Percentiles rank a stretch among this genome's conserved stretches.
Evolutionary conservation across 2,329 filamentous ascomycete genomes (phyloP).

Genomic region (Balansia obtecta): DNA sequence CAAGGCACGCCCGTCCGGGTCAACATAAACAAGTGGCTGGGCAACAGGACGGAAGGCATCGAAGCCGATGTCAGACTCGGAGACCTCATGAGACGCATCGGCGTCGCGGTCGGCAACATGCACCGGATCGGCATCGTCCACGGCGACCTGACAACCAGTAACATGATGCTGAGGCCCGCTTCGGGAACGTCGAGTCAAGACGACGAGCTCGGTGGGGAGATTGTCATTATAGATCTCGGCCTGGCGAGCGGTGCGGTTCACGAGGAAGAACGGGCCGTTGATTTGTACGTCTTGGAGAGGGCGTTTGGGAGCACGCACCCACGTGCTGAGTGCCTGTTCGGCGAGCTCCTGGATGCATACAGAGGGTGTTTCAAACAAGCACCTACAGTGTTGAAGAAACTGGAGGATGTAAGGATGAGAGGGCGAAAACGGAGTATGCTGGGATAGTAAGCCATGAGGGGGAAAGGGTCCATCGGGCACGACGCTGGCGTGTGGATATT

Average conservation of each 20-base stretch:
- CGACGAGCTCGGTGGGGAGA: conserved; percentile 48
- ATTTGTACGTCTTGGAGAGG: conserved; percentile 88
- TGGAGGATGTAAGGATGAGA: conserved; percentile 88
- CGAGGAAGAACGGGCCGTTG: conserved; percentile 90
- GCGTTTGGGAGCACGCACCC: conserved; percentile 95
- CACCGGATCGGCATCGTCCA: conserved; percentile 83
- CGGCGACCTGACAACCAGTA: conserved; percentile 93
- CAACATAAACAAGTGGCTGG: conserved; percentile 57
- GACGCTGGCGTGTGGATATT: too few species aligned
- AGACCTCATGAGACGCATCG: conserved; percentile 57
- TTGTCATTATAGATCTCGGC: conserved; percentile 91
- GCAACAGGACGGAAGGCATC: conserved; percentile 25
- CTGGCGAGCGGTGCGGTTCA: conserved; percentile 68
- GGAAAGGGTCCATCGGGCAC: not conserved
- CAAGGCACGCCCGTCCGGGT: conserved; percentile 58
- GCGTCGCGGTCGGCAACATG: conserved; percentile 57
- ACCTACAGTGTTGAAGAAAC: conserved; percentile 58
- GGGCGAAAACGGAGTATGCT: conserved; percentile 96
- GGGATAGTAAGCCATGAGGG: conserved; percentile 38
- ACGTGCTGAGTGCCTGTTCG: conserved; percentile 64
- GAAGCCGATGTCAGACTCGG: conserved; percentile 39
- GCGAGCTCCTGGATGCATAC: conserved; percentile 64
- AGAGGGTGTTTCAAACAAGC: conserved; percentile 63
- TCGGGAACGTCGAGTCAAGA: conserved; percentile 11
- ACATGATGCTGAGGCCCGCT: conserved; percentile 63